Percentiles rank a stretch among this genome's conserved stretches.
These are phyloP conservation scores for Teratosphaeria gauchensis DNA, from an alignment of 2,329 filamentous ascomycete genomes.

Conservation along the genomic window DNA sequence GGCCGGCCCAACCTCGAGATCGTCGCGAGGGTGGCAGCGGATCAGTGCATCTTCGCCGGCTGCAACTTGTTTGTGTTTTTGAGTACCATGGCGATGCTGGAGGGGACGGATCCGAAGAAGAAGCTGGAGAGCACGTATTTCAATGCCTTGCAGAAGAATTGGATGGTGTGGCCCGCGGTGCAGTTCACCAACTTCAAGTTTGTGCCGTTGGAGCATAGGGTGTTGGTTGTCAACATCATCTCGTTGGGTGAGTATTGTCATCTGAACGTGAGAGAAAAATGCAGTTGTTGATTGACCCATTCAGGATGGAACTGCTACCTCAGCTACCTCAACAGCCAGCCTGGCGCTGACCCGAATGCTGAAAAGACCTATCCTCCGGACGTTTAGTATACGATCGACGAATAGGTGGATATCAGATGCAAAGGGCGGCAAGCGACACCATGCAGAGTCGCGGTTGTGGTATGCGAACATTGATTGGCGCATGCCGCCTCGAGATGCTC, in stretches of 20 bases:
- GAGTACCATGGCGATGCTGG: conserved; percentile 59
- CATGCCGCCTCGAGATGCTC: not conserved
- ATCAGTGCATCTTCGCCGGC: conserved; percentile 80
- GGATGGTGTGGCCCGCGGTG: conserved; percentile 77
- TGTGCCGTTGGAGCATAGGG: conserved; percentile 70
- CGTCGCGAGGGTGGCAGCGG: conserved; percentile 64
- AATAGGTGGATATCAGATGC: not conserved
- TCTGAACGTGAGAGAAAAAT: not conserved
- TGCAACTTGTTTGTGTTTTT: conserved; percentile 74
- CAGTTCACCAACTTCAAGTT: conserved; percentile 83
- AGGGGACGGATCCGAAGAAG: conserved; percentile 45
- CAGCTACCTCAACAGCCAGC: conserved; percentile 43
- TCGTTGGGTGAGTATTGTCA: conserved; percentile 48
- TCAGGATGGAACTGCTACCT: conserved; percentile 51
- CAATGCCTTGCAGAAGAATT: conserved; percentile 69
- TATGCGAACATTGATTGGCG: not conserved
- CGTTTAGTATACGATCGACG: conserved; percentile 8
- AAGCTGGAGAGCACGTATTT: conserved; percentile 64
- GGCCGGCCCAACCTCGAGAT: conserved; percentile 60
- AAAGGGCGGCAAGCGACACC: not conserved
- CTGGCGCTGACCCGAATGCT: not conserved
- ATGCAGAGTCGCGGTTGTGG: not conserved
- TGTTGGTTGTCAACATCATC: conserved; percentile 79
- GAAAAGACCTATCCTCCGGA: conserved; percentile 11
- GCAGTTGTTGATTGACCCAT: not conserved